A percentile compares a stretch with the other conserved stretches of the same genome.
Conservation (phyloP, 1,284 basidiomycete species). For the Cryptococcus floricola region DNA sequence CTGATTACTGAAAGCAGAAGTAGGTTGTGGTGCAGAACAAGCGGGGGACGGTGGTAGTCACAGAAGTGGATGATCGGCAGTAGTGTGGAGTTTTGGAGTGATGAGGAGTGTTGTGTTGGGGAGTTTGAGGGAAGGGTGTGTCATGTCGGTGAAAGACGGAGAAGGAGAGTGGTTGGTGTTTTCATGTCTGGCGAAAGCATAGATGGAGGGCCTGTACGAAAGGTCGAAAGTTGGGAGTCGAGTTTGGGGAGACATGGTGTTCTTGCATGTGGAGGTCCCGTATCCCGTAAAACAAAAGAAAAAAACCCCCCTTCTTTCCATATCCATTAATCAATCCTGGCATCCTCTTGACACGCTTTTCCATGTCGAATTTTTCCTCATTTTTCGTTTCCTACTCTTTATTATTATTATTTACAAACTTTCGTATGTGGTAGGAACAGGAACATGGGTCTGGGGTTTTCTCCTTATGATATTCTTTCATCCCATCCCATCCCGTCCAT, state of each 20-base stretch:
- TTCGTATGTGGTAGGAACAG: not conserved
- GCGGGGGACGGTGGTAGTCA: conserved; percentile 28
- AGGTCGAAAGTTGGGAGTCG: too few species aligned
- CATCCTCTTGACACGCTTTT: not conserved
- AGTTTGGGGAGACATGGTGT: too few species aligned
- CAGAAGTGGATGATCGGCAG: conserved; percentile 18
- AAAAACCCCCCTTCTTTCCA: not conserved
- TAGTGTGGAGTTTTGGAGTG: not conserved
- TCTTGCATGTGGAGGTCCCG: too few species aligned
- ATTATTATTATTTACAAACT: not conserved
- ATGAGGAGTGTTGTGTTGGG: not conserved
- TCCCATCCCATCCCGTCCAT: too few species aligned
- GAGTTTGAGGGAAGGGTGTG: not conserved
- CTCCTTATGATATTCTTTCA: not conserved
- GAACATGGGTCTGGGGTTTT: not conserved
- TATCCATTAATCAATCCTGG: not conserved
- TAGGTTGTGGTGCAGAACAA: conserved; percentile 33
- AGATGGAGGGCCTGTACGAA: not conserved
- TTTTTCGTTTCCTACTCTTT: not conserved
- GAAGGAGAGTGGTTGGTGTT: not conserved
- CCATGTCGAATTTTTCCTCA: not conserved
- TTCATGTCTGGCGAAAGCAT: not conserved
- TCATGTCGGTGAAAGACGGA: too few species aligned
- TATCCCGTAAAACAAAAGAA: too few species aligned
- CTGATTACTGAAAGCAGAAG: conserved; percentile 21